Evolutionary conservation across 2,329 filamentous ascomycete genomes (phyloP).

Genomic region (Ploettnerulaceae sp.): DNA sequence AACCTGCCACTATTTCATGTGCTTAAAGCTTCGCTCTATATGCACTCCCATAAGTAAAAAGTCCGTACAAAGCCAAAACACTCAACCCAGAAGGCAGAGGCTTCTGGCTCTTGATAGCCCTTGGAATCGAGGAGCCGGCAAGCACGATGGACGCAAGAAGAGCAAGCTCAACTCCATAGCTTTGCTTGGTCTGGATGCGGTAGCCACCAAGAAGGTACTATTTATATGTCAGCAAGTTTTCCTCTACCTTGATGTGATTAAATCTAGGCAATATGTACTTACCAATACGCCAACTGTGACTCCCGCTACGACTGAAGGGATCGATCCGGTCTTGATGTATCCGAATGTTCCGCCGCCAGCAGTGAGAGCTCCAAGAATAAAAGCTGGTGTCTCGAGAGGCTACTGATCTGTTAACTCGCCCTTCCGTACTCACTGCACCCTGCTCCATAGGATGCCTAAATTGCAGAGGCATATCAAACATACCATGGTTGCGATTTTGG

Average conservation of each 20-base stretch:
- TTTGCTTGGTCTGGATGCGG: slow-evolving; percentile 67
- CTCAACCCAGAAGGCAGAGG: slow-evolving; percentile 78
- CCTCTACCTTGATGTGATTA: not conserved
- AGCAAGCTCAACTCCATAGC: slow-evolving; percentile 85
- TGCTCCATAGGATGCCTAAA: too few relatives aligned
- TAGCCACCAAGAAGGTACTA: slow-evolving; percentile 70
- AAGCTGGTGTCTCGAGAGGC: slow-evolving; percentile 65
- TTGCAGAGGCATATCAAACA: too few relatives aligned
- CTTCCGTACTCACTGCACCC: too few relatives aligned
- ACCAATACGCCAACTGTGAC: slow-evolving; percentile 70
- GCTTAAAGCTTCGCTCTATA: slow-evolving; percentile 34
- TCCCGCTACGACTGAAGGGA: slow-evolving; percentile 83
- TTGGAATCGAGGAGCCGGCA: slow-evolving; percentile 76
- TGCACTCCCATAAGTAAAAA: slow-evolving; percentile 74
- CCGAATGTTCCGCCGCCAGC: slow-evolving; percentile 84
- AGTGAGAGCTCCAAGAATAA: slow-evolving; percentile 74
- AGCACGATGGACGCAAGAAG: slow-evolving; percentile 83
- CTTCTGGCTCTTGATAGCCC: slow-evolving; percentile 79
- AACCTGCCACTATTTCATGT: not conserved
- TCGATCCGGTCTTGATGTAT: slow-evolving; percentile 76
- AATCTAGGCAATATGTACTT: slow-evolving; percentile 18
- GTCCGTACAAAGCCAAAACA: slow-evolving; percentile 70
- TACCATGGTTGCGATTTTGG: slow-evolving; percentile 26
- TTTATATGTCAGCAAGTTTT: slow-evolving; percentile 2
- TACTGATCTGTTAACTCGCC: too few relatives aligned